Percentiles rank a stretch among this genome's conserved stretches.
Evolutionary conservation across 768 basidiomycete species (phyloP).

Genomic region (Mycena galericulata): DNA sequence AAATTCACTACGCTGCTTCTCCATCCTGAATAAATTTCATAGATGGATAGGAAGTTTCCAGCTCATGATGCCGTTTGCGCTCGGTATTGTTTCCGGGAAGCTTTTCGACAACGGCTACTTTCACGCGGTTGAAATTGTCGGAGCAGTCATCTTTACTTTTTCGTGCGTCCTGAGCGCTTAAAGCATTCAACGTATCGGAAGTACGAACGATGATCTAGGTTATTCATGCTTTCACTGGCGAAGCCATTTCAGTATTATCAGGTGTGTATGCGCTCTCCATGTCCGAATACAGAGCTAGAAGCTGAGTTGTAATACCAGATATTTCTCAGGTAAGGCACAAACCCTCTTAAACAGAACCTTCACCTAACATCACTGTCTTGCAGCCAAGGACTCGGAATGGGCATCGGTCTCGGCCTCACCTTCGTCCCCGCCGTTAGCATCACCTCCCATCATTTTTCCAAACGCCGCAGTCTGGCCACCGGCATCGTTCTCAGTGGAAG

Average conservation of each 20-base stretch:
- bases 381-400: slow-evolving; percentile 43
- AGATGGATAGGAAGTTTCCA: slow-evolving; percentile 42
- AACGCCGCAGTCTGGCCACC: slow-evolving; percentile 54
- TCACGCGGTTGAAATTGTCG: slow-evolving; percentile 23
- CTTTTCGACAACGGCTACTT: slow-evolving; percentile 39
- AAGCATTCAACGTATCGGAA: background rate
- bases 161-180: slow-evolving; percentile 22
- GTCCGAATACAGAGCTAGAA: background rate
- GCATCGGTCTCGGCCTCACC: slow-evolving; percentile 53
- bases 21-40: too few species aligned
- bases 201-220: slow-evolving; percentile 33
- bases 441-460: slow-evolving; percentile 53
- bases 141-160: slow-evolving; percentile 34
- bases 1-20: too few species aligned
- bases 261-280: background rate
- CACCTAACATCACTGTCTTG: background rate
- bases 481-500: slow-evolving; percentile 57
- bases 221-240: slow-evolving; percentile 55
- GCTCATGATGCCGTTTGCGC: slow-evolving; percentile 35
- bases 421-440: slow-evolving; percentile 54
- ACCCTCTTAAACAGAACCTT: background rate
- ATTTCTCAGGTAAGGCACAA: slow-evolving; percentile 23
- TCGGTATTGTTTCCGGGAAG: slow-evolving; percentile 37
- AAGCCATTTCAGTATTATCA: slow-evolving; percentile 50
- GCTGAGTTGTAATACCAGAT: slow-evolving; percentile 1